Evolutionary conservation across 352 stramenopile genomes (phyloP).

Genomic region (Globisporangium orthogonon): DNA sequence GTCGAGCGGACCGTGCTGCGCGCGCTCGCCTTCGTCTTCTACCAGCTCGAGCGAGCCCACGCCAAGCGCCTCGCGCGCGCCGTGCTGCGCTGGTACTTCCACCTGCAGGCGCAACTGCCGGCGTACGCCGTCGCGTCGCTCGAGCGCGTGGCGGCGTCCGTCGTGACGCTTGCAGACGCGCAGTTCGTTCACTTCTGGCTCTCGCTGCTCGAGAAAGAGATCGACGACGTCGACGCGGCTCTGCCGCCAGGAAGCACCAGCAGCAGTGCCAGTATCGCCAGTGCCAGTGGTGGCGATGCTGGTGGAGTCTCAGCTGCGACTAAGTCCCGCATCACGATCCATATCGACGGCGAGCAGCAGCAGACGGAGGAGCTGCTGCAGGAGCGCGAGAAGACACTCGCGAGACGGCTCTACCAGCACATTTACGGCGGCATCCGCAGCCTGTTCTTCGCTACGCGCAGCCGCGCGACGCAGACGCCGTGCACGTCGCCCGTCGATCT

Average conservation of each 20-base stretch:
- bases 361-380: conserved; percentile 10
- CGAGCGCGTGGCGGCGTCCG: conserved; percentile 40
- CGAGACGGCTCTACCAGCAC: conserved; percentile 44
- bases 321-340: conserved; percentile 8
- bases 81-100: conserved; percentile 55
- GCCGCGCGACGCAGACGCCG: conserved; percentile 50
- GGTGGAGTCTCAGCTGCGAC: neutral
- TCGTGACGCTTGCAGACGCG: conserved; percentile 54
- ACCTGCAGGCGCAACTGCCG: conserved; percentile 53
- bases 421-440: conserved; percentile 40
- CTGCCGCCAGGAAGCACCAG: conserved; percentile 1
- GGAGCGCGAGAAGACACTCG: conserved; percentile 24
- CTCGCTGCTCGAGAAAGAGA: conserved; percentile 46
- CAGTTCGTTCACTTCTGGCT: conserved; percentile 65
- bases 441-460: conserved; percentile 28
- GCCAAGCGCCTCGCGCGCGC: conserved; percentile 51
- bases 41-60: conserved; percentile 47
- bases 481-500: conserved; percentile 53
- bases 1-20: conserved; percentile 60
- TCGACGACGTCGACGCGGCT: conserved; percentile 14
- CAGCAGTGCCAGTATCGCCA: neutral
- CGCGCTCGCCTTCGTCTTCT: conserved; percentile 60
- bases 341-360: neutral
- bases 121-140: conserved; percentile 40
- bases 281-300: neutral